phyloP scores from a whole-genome alignment of 192 early-diverging fungal species.

The Linnemannia exigua region DNA sequence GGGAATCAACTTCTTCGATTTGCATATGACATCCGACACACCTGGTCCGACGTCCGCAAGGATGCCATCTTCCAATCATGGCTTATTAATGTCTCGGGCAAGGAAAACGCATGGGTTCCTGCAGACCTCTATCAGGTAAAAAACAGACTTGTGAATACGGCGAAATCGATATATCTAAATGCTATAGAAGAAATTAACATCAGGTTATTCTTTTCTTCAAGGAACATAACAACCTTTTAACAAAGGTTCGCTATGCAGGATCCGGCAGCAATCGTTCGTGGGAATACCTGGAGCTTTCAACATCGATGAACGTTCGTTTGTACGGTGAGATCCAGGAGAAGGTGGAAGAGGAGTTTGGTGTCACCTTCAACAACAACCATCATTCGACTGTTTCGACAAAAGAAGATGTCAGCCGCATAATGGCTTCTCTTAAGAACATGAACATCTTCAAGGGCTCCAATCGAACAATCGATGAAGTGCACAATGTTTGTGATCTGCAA shows the following conservation, averaged over 20 bases:
- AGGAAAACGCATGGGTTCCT: conserved; percentile 13
- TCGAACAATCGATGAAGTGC: no score
- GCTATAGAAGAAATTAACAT: no score
- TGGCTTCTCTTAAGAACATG: no score
- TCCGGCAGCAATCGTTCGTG: conserved; percentile 14
- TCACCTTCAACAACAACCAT: not conserved
- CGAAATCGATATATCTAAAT: no score
- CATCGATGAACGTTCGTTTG: conserved; percentile 8
- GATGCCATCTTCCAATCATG: conserved; percentile 24
- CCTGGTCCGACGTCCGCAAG: conserved; percentile 11
- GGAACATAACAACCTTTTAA: conserved; percentile 16
- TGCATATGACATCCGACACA: conserved; percentile 14
- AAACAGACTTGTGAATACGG: not conserved
- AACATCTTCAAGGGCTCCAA: no score
- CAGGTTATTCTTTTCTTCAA: no score
- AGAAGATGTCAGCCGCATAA: not conserved
- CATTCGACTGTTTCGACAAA: conserved; percentile 2
- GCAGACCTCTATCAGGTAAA: conserved; percentile 11
- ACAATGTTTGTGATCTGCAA: no score
- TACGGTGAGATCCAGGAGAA: not conserved
- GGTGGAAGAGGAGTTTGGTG: not conserved
- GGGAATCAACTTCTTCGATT: conserved; percentile 19
- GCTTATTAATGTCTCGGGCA: conserved; percentile 17
- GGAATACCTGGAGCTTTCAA: not conserved
- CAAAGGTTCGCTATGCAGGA: conserved; percentile 7